A percentile compares a stretch with the other conserved stretches of the same genome.
Conservation (phyloP, 1,139 yeast species). For the Suhomyces anneliseae region DNA sequence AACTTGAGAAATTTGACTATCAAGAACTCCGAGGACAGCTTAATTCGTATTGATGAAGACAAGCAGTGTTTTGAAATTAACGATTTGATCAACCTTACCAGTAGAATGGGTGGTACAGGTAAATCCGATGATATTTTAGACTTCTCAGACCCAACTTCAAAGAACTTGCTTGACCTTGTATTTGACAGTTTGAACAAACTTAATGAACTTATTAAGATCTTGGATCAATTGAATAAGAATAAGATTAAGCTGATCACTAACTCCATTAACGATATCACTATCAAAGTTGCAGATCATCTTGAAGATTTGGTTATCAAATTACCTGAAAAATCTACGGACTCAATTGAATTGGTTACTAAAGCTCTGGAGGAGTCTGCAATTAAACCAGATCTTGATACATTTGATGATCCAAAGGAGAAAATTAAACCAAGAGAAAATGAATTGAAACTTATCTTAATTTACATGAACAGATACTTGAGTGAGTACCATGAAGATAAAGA, state of each 20-base stretch:
- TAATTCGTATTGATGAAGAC: conserved; percentile 21
- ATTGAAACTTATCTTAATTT: conserved; percentile 24
- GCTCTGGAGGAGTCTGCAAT: neutral
- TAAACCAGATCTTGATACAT: conserved; percentile 4
- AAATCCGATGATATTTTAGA: conserved; percentile 4
- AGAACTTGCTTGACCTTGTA: conserved; percentile 24
- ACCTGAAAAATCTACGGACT: conserved; percentile 21
- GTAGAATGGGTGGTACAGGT: conserved; percentile 16
- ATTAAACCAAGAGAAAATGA: conserved; percentile 1
- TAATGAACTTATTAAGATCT: conserved; percentile 32
- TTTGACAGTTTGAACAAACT: conserved; percentile 35
- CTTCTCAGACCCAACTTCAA: conserved; percentile 3
- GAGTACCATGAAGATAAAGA: conserved; percentile 6
- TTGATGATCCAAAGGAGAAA: conserved; percentile 7
- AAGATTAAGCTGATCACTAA: conserved; percentile 30
- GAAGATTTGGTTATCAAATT: conserved; percentile 26
- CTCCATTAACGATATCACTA: conserved; percentile 30
- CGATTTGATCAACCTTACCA: conserved; percentile 28
- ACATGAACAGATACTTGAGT: conserved; percentile 27
- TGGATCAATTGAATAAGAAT: conserved; percentile 34
- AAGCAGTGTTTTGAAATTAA: conserved; percentile 30
- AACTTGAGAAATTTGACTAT: conserved; percentile 28
- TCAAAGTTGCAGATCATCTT: conserved; percentile 30
- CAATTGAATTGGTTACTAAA: conserved; percentile 15
- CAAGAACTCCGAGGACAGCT: conserved; percentile 19